phyloP scores from a whole-genome alignment of 2,329 filamentous ascomycete species.

The Penicillium sp. region DNA sequence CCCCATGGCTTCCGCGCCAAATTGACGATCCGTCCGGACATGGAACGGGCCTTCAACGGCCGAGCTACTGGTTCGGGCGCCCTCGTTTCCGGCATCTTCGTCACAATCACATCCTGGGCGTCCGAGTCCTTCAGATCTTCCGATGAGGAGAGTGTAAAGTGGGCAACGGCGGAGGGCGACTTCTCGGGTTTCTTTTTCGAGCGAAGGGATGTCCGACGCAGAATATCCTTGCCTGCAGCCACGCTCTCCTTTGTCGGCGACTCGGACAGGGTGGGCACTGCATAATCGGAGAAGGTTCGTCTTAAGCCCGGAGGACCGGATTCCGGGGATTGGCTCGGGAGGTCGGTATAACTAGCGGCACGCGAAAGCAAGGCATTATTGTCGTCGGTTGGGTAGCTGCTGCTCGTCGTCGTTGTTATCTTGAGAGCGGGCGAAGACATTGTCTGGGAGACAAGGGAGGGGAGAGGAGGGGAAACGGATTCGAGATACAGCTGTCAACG shows the following conservation, averaged over 20 bases:
- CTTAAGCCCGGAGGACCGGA: constrained; percentile 49
- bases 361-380: constrained; percentile 51
- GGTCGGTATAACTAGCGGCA: constrained; percentile 64
- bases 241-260: constrained; percentile 47
- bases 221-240: constrained; percentile 49
- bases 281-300: constrained; percentile 58
- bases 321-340: constrained; percentile 51
- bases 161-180: constrained; percentile 39
- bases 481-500: constrained; percentile 32
- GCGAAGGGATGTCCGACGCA: constrained; percentile 49
- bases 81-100: constrained; percentile 37
- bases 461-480: constrained; percentile 25
- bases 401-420: constrained; percentile 15
- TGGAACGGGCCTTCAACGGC: constrained; percentile 52
- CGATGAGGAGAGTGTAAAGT: constrained; percentile 45
- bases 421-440: constrained; percentile 43
- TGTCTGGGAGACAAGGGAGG: constrained; percentile 27
- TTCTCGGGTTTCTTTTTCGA: constrained; percentile 38
- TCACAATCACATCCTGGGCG: constrained; percentile 23
- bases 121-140: constrained; percentile 44
- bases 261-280: constrained; percentile 49
- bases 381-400: constrained; percentile 35
- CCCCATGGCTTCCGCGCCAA: constrained; percentile 60
- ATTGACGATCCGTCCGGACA: constrained; percentile 58
- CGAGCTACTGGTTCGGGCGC: constrained; percentile 41